Evolutionary conservation across 176 grass and related monocot genomes (phyloP).

Genomic region (Juncus effusus): DNA sequence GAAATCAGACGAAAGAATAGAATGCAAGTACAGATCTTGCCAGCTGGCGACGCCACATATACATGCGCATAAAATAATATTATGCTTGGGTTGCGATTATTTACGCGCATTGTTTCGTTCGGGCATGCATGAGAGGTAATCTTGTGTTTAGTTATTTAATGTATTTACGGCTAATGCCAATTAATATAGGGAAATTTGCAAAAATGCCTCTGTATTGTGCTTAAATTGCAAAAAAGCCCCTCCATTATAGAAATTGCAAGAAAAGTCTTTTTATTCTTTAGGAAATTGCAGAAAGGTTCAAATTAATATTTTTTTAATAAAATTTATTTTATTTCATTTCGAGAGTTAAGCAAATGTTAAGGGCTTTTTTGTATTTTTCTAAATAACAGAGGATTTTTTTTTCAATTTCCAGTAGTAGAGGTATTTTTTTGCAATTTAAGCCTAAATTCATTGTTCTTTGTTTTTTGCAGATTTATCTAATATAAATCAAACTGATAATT

Average conservation of each 20-base stretch:
- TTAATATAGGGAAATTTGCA: not conserved
- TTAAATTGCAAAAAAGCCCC: not conserved
- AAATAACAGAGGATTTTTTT: not conserved
- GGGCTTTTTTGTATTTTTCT: not conserved
- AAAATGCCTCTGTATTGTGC: not conserved
- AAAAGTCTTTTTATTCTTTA: too few relatives aligned
- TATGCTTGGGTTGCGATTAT: slow-evolving; percentile 63
- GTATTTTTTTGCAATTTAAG: not conserved
- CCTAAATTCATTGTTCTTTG: not conserved
- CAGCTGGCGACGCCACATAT: slow-evolving; percentile 43
- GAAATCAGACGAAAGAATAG: slow-evolving; percentile 34
- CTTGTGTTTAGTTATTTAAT: not conserved
- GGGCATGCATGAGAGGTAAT: slow-evolving; percentile 89
- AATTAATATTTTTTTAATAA: too few relatives aligned
- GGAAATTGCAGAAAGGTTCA: too few relatives aligned
- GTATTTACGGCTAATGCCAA: not conserved
- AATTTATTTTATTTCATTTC: too few relatives aligned
- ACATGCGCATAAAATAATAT: slow-evolving; percentile 65
- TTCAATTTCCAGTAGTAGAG: not conserved
- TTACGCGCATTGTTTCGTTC: slow-evolving; percentile 67
- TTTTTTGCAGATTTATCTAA: too few relatives aligned
- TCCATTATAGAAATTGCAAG: too few relatives aligned
- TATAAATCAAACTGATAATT: not conserved
- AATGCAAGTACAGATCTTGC: slow-evolving; percentile 40
- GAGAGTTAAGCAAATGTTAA: not conserved